phyloP scores from a whole-genome alignment of 257 asterid species.

The Ophiorrhiza pumila region DNA sequence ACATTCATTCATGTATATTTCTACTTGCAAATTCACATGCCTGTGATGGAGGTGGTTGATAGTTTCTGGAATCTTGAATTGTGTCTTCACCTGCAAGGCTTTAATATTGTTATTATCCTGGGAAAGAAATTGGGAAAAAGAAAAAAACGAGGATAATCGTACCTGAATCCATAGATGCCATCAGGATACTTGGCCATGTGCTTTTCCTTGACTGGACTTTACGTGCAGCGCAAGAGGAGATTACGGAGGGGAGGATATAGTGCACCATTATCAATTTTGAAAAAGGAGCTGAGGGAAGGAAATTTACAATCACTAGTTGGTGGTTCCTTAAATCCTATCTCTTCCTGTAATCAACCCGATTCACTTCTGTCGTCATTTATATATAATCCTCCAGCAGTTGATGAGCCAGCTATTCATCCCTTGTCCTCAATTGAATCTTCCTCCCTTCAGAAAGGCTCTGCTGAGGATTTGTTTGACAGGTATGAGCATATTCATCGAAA shows the following conservation, averaged over 20 bases:
- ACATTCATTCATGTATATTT: too few species aligned
- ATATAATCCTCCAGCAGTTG: constrained; percentile 42
- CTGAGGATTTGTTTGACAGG: constrained; percentile 46
- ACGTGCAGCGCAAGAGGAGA: constrained; percentile 81
- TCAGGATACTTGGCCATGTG: not conserved
- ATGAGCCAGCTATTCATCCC: constrained; percentile 40
- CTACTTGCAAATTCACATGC: too few species aligned
- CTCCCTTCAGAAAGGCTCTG: constrained; percentile 24
- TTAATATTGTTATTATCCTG: not conserved
- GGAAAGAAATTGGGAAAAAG: not conserved
- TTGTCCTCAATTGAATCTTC: constrained; percentile 32
- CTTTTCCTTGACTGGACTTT: constrained; percentile 43
- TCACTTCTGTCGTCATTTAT: constrained; percentile 67
- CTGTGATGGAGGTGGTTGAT: not conserved
- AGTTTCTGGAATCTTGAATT: not conserved
- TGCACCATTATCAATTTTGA: constrained; percentile 43
- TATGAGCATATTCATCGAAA: constrained; percentile 14
- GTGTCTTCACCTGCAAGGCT: not conserved
- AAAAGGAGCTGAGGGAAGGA: constrained; percentile 70
- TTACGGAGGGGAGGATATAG: constrained; percentile 47
- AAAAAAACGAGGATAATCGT: not conserved
- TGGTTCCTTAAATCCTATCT: constrained; percentile 46
- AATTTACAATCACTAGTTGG: constrained; percentile 54
- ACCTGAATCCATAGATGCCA: too few species aligned
- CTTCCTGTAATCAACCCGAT: constrained; percentile 58